Base-by-base conservation (phyloP, 179 eudicot genomes). In the Silene coronaria region DNA sequence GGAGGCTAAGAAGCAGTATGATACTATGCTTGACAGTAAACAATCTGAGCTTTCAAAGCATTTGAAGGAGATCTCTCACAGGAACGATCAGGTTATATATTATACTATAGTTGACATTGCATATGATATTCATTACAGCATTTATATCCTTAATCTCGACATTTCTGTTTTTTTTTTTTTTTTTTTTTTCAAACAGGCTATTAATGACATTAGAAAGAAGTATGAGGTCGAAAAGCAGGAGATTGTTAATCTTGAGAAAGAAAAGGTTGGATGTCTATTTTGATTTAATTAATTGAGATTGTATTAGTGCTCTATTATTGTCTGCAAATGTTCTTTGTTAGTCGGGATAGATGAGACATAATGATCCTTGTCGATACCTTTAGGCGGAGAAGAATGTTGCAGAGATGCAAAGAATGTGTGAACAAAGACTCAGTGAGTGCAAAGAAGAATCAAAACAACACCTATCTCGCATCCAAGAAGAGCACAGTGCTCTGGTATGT, bases 31-130 rank as follows among this genome's bases (percentile, higher is more conserved):
- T 76, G 96, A 90, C 30, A 85, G 88, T 70, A 92, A 95, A 83
- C 95, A 89, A 67, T 81, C 85, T 63, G 99, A 92, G 85, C 75
- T 95, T 51, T 89, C 97, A 24, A 92, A 85, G 87, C 97, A 92
- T 83, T 82, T 95, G 82, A 95, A 95, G 84, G 99, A 95, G 81
- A 85, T 92, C 55, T 95, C 97, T 67, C 95, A 86, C 80, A 88
- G 83, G 87, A 95, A 92, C 85, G 99, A 92, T 84, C 97, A 92
- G 91, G 99, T 91, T 8, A 24, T 28, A 36, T 38, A 57, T 42
- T 72, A 45, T 75, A 57, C 75, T 73, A 62, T 26, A 17, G 70
- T 60, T 63, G 53, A 10, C 26, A 55, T 55, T 28, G 64, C 27
- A 24, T 60, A 10, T 72, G 28, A 71, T 21, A 46, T 70, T 59